phyloP scores from a whole-genome alignment of 495 filamentous ascomycete genomes.

The Cercophora scortea region DNA sequence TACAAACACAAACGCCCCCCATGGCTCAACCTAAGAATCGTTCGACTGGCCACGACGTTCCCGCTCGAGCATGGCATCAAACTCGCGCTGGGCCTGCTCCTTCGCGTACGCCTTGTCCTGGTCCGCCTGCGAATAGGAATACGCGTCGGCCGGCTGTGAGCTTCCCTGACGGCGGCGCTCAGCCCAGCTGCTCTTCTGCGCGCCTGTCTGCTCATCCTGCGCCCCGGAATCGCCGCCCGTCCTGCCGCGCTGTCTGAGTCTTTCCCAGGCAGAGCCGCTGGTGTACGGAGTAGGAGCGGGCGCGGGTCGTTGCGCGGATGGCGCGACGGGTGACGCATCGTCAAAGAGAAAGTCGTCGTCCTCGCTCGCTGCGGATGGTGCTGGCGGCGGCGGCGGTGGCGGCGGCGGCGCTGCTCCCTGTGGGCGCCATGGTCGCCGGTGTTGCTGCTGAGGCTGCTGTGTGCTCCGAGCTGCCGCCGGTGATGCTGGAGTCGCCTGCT shows the following conservation, averaged over 20 bases:
- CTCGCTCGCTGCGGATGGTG: background rate
- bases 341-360: conserved; percentile 28
- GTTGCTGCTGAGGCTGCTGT: background rate
- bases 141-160: conserved; percentile 18
- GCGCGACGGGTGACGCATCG: conserved; percentile 33
- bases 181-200: conserved; percentile 6
- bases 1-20: too few relatives aligned
- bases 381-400: background rate
- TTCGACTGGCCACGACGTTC: conserved; percentile 22
- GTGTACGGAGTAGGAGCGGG: background rate
- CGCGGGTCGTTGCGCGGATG: background rate
- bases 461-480: background rate
- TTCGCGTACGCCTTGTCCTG: conserved; percentile 29
- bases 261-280: conserved; percentile 30
- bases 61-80: conserved; percentile 35
- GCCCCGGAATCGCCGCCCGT: background rate
- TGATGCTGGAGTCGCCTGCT: too few relatives aligned
- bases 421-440: background rate
- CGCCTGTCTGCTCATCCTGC: background rate
- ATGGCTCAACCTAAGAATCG: too few relatives aligned
- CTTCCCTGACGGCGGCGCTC: conserved; percentile 7
- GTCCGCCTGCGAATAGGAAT: conserved; percentile 25
- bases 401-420: background rate
- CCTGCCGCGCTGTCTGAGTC: conserved; percentile 20
- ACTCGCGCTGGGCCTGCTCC: conserved; percentile 38